These are phyloP conservation scores for Vicia faba DNA, from an alignment of 306 rosid species.

Conservation along the genomic window DNA sequence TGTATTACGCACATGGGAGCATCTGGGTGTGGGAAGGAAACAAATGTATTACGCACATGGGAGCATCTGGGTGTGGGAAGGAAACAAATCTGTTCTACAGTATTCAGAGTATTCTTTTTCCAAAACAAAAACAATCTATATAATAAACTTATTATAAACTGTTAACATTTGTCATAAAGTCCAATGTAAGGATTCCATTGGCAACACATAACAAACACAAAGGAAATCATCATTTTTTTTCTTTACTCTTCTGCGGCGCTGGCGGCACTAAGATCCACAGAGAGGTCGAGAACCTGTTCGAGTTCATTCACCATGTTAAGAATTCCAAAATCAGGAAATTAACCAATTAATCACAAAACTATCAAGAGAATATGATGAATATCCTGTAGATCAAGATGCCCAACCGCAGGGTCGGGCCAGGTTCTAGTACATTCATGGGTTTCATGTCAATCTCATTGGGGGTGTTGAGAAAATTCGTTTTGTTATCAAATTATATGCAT, in stretches of 20 bases:
- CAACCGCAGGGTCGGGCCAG: background rate
- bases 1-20: constrained; percentile 25
- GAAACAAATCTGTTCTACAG: constrained; percentile 31
- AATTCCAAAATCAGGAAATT: constrained; percentile 2
- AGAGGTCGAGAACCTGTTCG: constrained; percentile 80
- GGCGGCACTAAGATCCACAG: constrained; percentile 95
- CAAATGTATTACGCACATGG: constrained; percentile 30
- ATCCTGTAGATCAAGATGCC: background rate
- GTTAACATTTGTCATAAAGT: constrained; percentile 30
- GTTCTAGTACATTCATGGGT: background rate
- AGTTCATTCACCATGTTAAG: constrained; percentile 27
- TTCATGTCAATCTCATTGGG: background rate
- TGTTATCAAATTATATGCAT: background rate
- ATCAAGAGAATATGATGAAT: constrained; percentile 20
- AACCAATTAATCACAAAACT: constrained; percentile 22
- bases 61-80: constrained; percentile 12
- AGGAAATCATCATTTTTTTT: constrained; percentile 1
- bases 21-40: constrained; percentile 16
- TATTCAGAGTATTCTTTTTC: constrained; percentile 5
- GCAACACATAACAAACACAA: constrained; percentile 35
- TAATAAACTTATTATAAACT: constrained; percentile 41
- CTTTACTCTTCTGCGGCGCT: constrained; percentile 93
- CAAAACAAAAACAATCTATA: constrained; percentile 20
- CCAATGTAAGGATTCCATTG: constrained; percentile 18
- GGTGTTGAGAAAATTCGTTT: background rate